Percentiles rank a stretch among this genome's conserved stretches.
phyloP scores from a whole-genome alignment of 192 early-diverging fungal genomes.

The Coemansia sp. region DNA sequence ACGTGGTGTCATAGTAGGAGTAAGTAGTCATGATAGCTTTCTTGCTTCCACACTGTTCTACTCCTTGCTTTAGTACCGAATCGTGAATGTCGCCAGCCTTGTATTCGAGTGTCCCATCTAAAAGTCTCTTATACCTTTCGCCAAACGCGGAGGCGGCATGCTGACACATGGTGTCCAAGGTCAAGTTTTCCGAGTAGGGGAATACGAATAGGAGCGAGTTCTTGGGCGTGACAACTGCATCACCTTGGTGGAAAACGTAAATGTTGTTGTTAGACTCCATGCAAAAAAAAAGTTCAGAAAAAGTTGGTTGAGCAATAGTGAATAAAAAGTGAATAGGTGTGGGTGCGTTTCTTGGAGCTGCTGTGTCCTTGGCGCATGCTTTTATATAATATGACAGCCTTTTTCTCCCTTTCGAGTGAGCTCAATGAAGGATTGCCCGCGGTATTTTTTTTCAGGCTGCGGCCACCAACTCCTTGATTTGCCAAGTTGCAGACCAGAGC shows the following conservation, averaged over 20 bases:
- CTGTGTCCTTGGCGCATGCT: neutral
- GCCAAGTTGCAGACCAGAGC: neutral
- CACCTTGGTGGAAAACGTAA: neutral
- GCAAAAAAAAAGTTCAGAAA: neutral
- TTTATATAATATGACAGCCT: neutral
- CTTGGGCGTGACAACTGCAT: neutral
- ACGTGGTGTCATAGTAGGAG: neutral
- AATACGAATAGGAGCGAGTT: too few species aligned
- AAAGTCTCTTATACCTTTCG: neutral
- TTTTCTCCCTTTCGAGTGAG: neutral
- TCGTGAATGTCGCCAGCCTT: neutral
- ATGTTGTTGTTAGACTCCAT: constrained; percentile 7
- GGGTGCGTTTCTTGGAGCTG: neutral
- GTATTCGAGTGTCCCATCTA: neutral
- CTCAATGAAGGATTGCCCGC: neutral
- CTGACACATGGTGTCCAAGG: too few species aligned
- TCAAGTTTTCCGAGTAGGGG: too few species aligned
- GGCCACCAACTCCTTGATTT: neutral
- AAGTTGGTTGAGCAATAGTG: neutral
- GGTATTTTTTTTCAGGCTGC: neutral
- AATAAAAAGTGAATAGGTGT: neutral
- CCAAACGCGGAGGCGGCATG: neutral
- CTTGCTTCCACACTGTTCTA: neutral
- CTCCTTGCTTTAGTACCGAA: too few species aligned
- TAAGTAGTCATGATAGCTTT: neutral